phyloP scores from a whole-genome alignment of 1,284 basidiomycete species.

The Pterula multifida region DNA sequence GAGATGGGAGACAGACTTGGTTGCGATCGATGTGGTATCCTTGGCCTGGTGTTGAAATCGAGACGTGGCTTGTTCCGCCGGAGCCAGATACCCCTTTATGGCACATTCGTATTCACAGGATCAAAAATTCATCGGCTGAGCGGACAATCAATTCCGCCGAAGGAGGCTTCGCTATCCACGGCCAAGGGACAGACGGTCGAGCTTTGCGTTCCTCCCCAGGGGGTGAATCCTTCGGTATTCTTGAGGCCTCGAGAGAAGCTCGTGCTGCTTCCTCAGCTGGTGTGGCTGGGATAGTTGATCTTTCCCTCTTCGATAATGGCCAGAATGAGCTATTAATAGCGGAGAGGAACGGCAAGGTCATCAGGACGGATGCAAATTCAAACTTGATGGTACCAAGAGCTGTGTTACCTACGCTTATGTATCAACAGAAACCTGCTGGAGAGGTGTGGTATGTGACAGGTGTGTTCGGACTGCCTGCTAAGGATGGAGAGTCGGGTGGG shows the following conservation, averaged over 20 bases:
- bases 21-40: slow-evolving; percentile 63
- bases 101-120: slow-evolving; percentile 59
- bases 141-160: slow-evolving; percentile 33
- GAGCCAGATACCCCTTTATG: slow-evolving; percentile 41
- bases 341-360: slow-evolving; percentile 29
- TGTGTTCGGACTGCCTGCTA: neutral
- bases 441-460: neutral
- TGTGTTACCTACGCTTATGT: slow-evolving; percentile 48
- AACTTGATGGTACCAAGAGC: slow-evolving; percentile 61
- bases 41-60: slow-evolving; percentile 60
- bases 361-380: slow-evolving; percentile 63
- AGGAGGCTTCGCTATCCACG: slow-evolving; percentile 63
- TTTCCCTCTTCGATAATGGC: slow-evolving; percentile 13
- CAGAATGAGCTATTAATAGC: slow-evolving; percentile 7
- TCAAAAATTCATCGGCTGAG: slow-evolving; percentile 31
- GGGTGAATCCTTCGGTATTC: neutral
- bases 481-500: slow-evolving; percentile 12
- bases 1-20: slow-evolving; percentile 25
- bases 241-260: slow-evolving; percentile 22
- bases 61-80: slow-evolving; percentile 68
- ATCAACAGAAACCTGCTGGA: neutral
- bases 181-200: slow-evolving; percentile 51
- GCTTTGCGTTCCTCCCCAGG: slow-evolving; percentile 27
- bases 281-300: slow-evolving; percentile 48
- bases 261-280: slow-evolving; percentile 51